A percentile compares a stretch with the other conserved stretches of the same genome.
These are phyloP conservation scores for Boechera retrofracta DNA, from an alignment of 345 rosid species.

Conservation along the genomic window DNA sequence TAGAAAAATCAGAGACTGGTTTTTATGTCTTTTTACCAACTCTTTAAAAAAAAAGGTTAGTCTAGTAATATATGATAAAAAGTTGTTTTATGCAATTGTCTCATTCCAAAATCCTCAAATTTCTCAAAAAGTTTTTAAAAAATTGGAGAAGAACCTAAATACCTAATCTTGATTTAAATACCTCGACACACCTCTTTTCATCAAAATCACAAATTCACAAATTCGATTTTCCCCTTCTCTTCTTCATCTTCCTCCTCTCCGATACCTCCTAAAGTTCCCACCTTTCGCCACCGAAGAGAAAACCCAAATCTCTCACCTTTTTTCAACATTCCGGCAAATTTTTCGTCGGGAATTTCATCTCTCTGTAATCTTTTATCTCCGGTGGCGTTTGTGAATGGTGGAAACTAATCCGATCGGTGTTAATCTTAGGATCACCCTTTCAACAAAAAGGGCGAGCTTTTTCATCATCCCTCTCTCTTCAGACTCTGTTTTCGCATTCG, in stretches of 20 bases:
- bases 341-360: background rate
- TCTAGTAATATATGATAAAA: too few species aligned
- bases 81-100: too few species aligned
- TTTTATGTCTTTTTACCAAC: too few species aligned
- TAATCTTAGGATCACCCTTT: slow-evolving; percentile 79
- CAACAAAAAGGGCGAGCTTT: slow-evolving; percentile 73
- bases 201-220: slow-evolving; percentile 13
- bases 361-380: background rate
- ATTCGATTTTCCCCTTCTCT: background rate
- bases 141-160: background rate
- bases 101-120: background rate
- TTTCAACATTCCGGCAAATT: background rate
- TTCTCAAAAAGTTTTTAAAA: background rate
- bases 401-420: slow-evolving; percentile 57
- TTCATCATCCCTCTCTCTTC: slow-evolving; percentile 46
- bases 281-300: slow-evolving; percentile 2
- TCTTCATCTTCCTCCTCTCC: background rate
- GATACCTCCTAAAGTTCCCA: slow-evolving; percentile 1
- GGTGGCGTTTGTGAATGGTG: slow-evolving; percentile 85
- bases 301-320: background rate
- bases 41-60: too few species aligned
- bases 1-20: too few species aligned
- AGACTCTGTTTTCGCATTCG: slow-evolving; percentile 72
- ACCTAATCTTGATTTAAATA: slow-evolving; percentile 11
- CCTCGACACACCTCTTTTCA: background rate